These are phyloP conservation scores for Amauroascus niger DNA, from an alignment of 2,329 filamentous ascomycete genomes.

Conservation along the genomic window DNA sequence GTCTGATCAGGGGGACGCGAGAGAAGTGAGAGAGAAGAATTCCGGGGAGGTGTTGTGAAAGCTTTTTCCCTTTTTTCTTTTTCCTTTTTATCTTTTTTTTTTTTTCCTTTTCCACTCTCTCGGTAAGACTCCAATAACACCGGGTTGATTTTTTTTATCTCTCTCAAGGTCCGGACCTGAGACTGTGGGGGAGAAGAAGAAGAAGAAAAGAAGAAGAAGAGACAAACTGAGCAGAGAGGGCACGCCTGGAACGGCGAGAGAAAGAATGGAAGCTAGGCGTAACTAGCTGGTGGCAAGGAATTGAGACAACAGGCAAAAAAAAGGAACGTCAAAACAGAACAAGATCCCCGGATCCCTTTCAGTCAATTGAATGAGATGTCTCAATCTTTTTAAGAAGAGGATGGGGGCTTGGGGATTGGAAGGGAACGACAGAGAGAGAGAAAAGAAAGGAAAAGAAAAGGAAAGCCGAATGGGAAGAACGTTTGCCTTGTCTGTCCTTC, in stretches of 20 bases:
- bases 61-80: not conserved
- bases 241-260: not conserved
- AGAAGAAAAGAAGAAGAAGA: not conserved
- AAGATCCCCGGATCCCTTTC: slow-evolving; percentile 3
- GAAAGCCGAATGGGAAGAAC: not conserved
- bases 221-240: too few species aligned
- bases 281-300: slow-evolving; percentile 1
- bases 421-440: not conserved
- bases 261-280: not conserved
- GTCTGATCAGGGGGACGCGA: not conserved
- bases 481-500: not conserved
- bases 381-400: not conserved
- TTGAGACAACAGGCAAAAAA: slow-evolving; percentile 4
- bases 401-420: not conserved
- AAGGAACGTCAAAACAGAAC: not conserved
- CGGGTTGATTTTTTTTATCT: not conserved
- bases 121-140: not conserved
- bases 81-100: not conserved
- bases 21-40: not conserved
- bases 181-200: not conserved
- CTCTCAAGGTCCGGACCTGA: not conserved
- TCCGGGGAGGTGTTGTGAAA: too few species aligned
- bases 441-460: not conserved
- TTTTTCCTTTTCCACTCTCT: not conserved
- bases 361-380: not conserved